phyloP scores from a whole-genome alignment of 345 rosid genomes.

The Erucastrum elatum region DNA sequence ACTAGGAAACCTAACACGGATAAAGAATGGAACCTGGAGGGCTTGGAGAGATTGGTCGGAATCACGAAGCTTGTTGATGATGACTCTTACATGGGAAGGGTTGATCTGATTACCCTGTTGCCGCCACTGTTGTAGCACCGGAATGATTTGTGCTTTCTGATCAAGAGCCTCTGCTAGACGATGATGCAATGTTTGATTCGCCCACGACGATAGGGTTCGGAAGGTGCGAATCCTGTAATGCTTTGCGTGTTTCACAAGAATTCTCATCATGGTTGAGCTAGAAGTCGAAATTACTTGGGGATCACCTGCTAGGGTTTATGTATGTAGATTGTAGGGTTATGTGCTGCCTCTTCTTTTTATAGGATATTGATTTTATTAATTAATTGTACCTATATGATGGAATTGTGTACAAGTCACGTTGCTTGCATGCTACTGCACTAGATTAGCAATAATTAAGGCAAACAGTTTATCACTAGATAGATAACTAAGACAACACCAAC shows the following conservation, averaged over 20 bases:
- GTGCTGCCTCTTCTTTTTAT: neutral
- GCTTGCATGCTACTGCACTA: too few species aligned
- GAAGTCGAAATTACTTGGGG: neutral
- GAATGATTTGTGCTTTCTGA: conserved; percentile 14
- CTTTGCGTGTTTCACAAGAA: neutral
- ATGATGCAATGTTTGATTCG: neutral
- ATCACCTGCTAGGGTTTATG: neutral
- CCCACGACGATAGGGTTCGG: neutral
- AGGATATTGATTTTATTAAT: neutral
- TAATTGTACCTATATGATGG: too few species aligned
- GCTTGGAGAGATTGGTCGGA: conserved; percentile 11
- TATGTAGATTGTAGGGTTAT: neutral
- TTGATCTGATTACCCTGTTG: neutral
- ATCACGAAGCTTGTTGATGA: conserved; percentile 9
- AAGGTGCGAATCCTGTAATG: neutral
- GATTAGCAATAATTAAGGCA: too few species aligned
- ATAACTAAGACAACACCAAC: too few species aligned
- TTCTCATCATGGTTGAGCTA: conserved; percentile 10
- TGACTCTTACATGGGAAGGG: conserved; percentile 19
- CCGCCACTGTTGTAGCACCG: conserved; percentile 4
- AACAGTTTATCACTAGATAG: too few species aligned
- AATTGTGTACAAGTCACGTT: too few species aligned
- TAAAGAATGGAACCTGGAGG: neutral
- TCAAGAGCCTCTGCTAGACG: conserved; percentile 1
- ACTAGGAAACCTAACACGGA: too few species aligned